Base-by-base conservation (phyloP, 129 eudicot genomes). In the Arctium lappa region DNA sequence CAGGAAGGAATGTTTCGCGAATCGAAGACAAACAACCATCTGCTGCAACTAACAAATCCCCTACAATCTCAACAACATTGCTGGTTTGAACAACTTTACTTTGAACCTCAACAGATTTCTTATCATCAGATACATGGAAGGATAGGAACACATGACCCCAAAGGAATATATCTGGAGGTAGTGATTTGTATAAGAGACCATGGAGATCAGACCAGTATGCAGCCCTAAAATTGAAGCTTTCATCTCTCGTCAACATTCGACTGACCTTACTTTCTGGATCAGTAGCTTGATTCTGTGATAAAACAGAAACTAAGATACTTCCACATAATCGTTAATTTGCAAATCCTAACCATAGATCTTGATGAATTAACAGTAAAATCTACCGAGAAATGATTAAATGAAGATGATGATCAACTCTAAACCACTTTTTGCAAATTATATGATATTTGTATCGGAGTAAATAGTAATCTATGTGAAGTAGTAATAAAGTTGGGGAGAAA, bases 151-250 rank as follows among this genome's bases (percentile, higher is more conserved):
- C 63, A 83, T 92, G 94, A 9, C 97, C 97, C 98, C 98, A 94
- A 2, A 85, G 75, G 79, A 94, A 89, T 69, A 88, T 87, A 34
- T 87, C 72, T 6, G 86, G 85, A 18, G 96, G 94, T 66, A 94
- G 85, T 73, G 96, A 87, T 34, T 72, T 78, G 87, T 89, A 89
- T 39, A 94, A 81, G 77, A 94, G 92, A 69, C 86, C 73, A 74
- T 94, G 95, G 79, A 94, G 94, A 81, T 94, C 98, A 42, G 97
- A 82, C 98, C 98, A 94, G 69, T 92, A 75, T 33, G 95, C 90
- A 76, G 98, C 98, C 88, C 91, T 84, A 63, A 92, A 92, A 77
- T 94, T 91, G 88, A 94, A 94, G 83, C 85, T 77, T 78, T 92
- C 94, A 5, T 94, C 98, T 78, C 94, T 92, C 33, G 97, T 82